Evolutionary conservation across 768 basidiomycete species (phyloP).

Genomic region (Hypholoma sublateritium): DNA sequence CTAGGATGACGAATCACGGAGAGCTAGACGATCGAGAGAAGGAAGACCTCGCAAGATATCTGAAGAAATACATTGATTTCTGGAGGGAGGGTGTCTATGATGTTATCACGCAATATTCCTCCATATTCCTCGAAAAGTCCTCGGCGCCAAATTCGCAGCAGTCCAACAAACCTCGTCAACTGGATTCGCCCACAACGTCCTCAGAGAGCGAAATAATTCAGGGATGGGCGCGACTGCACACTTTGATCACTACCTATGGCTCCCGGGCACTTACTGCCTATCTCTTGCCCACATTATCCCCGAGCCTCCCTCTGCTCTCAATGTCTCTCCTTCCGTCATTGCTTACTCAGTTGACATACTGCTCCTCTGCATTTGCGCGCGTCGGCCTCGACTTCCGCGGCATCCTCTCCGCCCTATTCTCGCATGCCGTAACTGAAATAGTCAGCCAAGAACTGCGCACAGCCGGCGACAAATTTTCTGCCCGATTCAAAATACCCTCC

Average conservation of each 20-base stretch:
- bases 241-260: constrained; percentile 64
- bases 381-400: constrained; percentile 88
- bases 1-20: constrained; percentile 31
- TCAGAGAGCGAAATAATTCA: constrained; percentile 7
- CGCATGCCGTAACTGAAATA: constrained; percentile 56
- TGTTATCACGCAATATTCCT: constrained; percentile 83
- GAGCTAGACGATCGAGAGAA: constrained; percentile 58
- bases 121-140: constrained; percentile 81
- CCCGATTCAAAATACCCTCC: constrained; percentile 26
- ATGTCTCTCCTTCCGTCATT: constrained; percentile 74
- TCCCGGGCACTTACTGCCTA: constrained; percentile 58
- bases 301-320: constrained; percentile 60
- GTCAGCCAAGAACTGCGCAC: constrained; percentile 52
- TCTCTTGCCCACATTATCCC: constrained; percentile 66
- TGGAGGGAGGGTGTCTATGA: constrained; percentile 95
- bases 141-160: constrained; percentile 19
- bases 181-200: constrained; percentile 14
- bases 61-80: constrained; percentile 84
- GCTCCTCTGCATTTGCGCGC: constrained; percentile 87
- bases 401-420: constrained; percentile 65
- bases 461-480: constrained; percentile 38
- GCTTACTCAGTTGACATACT: constrained; percentile 92
- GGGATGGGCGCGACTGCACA: constrained; percentile 36
- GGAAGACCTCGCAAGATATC: constrained; percentile 73
- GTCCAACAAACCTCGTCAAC: constrained; percentile 2